Conservation (phyloP, 2,329 filamentous ascomycete species). For the Beauveria australis region DNA sequence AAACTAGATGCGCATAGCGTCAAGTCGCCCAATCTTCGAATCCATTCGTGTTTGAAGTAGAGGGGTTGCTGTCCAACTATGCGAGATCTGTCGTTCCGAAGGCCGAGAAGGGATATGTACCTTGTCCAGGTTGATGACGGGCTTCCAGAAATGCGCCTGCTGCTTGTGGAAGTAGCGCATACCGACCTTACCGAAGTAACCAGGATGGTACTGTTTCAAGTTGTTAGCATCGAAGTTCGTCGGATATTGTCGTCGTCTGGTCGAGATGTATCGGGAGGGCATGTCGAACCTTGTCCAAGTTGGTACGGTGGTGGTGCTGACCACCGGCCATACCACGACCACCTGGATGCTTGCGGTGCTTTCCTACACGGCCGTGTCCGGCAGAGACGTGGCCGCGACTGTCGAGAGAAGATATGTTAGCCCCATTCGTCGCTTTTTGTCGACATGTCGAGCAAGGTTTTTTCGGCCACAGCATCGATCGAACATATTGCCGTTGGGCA, state of each 20-base stretch:
- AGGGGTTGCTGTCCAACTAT: neutral
- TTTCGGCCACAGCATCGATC: neutral
- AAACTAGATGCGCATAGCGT: neutral
- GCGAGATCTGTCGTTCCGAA: conserved; percentile 3
- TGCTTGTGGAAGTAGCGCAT: conserved; percentile 97
- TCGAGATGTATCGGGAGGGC: conserved; percentile 2
- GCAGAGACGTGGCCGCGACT: conserved; percentile 96
- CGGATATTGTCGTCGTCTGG: neutral
- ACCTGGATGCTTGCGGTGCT: conserved; percentile 90
- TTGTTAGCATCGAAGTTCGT: conserved; percentile 20
- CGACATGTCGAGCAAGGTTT: conserved; percentile 2
- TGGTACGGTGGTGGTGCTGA: conserved; percentile 71
- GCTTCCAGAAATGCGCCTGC: conserved; percentile 96
- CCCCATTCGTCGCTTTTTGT: conserved; percentile 11
- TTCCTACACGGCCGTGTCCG: conserved; percentile 97
- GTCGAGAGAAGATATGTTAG: conserved; percentile 26
- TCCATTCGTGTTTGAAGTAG: neutral
- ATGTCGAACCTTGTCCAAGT: conserved; percentile 69
- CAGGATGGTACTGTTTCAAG: conserved; percentile 70
- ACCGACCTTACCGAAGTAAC: conserved; percentile 98
- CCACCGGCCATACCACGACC: conserved; percentile 90
- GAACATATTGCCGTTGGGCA: conserved; percentile 5
- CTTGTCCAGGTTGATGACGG: conserved; percentile 98
- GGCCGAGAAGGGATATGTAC: conserved; percentile 36
- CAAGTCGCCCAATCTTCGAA: neutral